Base-by-base conservation (phyloP, 2,329 filamentous ascomycete genomes). In the Penicillium verrucosum region DNA sequence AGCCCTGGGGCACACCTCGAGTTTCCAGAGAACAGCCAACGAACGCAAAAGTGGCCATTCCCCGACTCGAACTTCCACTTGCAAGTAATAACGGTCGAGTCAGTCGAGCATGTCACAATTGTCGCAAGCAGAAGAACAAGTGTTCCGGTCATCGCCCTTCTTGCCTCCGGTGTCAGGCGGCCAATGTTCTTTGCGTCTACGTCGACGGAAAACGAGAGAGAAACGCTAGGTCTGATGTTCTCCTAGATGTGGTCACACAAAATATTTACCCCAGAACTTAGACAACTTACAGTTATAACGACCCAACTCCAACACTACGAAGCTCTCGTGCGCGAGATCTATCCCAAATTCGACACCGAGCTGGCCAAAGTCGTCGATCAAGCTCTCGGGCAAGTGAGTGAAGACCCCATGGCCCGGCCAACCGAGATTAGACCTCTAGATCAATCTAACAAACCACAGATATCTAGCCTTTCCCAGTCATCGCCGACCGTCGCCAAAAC, bases 111-210 rank as follows among this genome's bases (percentile, higher is more conserved):
- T 79, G 77, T 50, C 75, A 79, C 59, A 74, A 74, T 49, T 79
- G 77, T 60, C 74, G 76, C 18, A 72, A 76, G 41, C 71, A 77
- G 47, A 78, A 79, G 62, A 77, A 75, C 47, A 79, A 78, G 64
- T 79, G 77, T 65, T 75, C 71, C 57, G 77, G 77, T 4, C 73
- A 78, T 62, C 73, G 70, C 36, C 77, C 77, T 23, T 65, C 68
- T 23, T 79, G 77, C 56, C 67, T 73, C 43, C 70, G 77, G 46
- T 79, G 77, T 58, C 69, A 74, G 63, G 76, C 77, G 57, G 65
- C 71, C 30, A 72, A 72, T 14, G 68, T 75, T 32, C 57, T 57
- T 8, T 79, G 77, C 63, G 73, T 70, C 23, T 79, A 79, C 54
- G 74, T 73, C 23, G 75, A 77, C 62, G 71, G 76, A 37, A 79